These are phyloP conservation scores for button mushroom (Agaricus bisporus) DNA, from an alignment of 768 basidiomycete species.

Conservation along the genomic window DNA sequence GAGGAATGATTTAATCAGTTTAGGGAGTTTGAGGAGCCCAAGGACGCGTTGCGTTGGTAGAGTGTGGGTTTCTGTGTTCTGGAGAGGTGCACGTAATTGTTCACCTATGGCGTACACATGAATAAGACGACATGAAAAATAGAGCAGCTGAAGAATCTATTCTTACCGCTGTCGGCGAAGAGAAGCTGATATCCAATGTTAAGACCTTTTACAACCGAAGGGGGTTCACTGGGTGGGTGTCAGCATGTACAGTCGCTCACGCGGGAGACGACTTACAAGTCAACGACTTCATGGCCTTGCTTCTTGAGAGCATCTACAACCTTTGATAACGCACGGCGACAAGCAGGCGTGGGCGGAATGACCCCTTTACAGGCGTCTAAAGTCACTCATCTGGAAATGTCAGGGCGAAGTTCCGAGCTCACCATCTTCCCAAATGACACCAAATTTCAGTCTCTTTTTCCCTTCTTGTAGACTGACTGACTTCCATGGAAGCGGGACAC, in stretches of 20 bases:
- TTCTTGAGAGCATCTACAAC: conserved; percentile 49
- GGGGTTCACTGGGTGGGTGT: conserved; percentile 26
- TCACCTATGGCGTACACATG: conserved; percentile 26
- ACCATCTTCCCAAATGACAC: conserved; percentile 62
- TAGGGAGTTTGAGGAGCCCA: conserved; percentile 29
- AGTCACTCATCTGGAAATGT: neutral
- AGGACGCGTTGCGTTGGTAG: conserved; percentile 24
- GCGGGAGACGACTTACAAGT: conserved; percentile 38
- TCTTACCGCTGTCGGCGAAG: conserved; percentile 51
- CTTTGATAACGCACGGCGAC: conserved; percentile 45
- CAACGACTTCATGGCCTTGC: conserved; percentile 58
- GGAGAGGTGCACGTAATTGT: conserved; percentile 31
- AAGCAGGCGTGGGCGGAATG: conserved; percentile 58
- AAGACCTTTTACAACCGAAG: conserved; percentile 42
- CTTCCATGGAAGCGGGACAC: conserved; percentile 45
- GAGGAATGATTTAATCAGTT: conserved; percentile 36
- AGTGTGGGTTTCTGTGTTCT: conserved; percentile 26
- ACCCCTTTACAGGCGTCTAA: conserved; percentile 32
- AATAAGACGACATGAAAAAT: neutral
- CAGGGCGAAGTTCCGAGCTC: conserved; percentile 10
- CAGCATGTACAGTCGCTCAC: neutral
- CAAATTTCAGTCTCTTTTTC: conserved; percentile 52
- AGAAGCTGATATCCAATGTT: conserved; percentile 47
- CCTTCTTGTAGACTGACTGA: conserved; percentile 37
- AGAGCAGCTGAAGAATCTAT: too few relatives aligned